Percentiles rank a stretch among this genome's conserved stretches.
Evolutionary conservation across 192 early-diverging fungal species (phyloP).

Genomic region (Lobulomyces angularis): DNA sequence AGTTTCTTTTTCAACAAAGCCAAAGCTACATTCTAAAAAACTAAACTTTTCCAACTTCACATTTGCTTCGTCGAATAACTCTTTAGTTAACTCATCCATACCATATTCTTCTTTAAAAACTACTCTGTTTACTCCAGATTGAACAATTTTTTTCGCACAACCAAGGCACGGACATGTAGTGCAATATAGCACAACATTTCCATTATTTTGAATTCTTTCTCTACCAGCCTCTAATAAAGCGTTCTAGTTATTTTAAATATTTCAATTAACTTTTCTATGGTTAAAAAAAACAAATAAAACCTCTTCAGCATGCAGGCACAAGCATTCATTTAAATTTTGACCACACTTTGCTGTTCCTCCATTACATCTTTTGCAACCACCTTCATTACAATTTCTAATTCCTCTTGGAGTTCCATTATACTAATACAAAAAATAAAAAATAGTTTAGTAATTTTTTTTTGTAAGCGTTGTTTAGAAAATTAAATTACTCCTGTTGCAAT

Average conservation of each 20-base stretch:
- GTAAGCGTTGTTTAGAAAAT: no score
- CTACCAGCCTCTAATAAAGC: constrained; percentile 92
- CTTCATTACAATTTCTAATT: constrained; percentile 84
- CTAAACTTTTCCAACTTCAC: constrained; percentile 69
- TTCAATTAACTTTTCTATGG: not conserved
- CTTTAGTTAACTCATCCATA: constrained; percentile 79
- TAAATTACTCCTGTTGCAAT: constrained; percentile 97
- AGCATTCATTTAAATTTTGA: constrained; percentile 65
- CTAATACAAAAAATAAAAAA: no score
- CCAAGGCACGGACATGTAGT: constrained; percentile 76
- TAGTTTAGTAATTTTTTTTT: no score
- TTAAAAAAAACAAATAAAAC: constrained; percentile 9
- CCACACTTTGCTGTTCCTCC: constrained; percentile 68
- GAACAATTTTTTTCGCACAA: constrained; percentile 94
- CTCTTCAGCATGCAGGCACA: constrained; percentile 98
- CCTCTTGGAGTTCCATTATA: constrained; percentile 97
- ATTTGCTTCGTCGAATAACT: constrained; percentile 71
- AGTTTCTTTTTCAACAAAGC: no score
- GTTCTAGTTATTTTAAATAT: no score
- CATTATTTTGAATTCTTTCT: constrained; percentile 62
- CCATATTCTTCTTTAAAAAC: constrained; percentile 88
- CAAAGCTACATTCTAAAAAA: no score
- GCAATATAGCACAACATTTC: constrained; percentile 70
- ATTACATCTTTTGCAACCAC: constrained; percentile 91
- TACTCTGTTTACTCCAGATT: constrained; percentile 81